phyloP scores from a whole-genome alignment of 768 basidiomycete genomes.

The Phylloporus sp. region DNA sequence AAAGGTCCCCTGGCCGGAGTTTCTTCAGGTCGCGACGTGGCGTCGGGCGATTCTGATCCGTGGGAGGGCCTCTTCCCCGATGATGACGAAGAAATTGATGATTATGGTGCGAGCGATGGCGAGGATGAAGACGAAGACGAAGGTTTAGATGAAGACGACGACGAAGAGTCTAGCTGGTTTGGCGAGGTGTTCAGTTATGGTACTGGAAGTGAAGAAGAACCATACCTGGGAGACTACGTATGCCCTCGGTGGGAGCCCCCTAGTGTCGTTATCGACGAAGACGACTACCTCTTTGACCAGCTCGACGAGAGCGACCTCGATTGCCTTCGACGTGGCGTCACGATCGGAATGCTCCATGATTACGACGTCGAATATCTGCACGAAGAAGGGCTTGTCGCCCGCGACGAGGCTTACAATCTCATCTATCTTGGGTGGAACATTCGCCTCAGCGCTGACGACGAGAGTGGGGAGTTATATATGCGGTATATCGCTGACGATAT shows the following conservation, averaged over 20 bases:
- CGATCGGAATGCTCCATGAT: slow-evolving; percentile 50
- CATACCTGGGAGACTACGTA: slow-evolving; percentile 39
- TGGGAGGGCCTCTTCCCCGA: slow-evolving; percentile 67
- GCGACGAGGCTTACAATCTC: slow-evolving; percentile 38
- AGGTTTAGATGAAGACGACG: slow-evolving; percentile 28
- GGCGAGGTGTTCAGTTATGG: slow-evolving; percentile 35
- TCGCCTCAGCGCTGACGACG: slow-evolving; percentile 38
- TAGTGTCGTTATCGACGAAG: slow-evolving; percentile 30
- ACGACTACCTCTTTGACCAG: slow-evolving; percentile 34
- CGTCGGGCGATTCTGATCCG: slow-evolving; percentile 48
- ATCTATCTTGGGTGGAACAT: slow-evolving; percentile 72
- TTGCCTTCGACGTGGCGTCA: slow-evolving; percentile 57
- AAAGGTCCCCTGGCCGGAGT: slow-evolving; percentile 27
- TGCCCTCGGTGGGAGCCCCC: slow-evolving; percentile 59
- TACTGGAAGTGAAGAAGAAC: slow-evolving; percentile 31
- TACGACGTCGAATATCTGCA: slow-evolving; percentile 55
- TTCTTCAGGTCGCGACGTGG: slow-evolving; percentile 22
- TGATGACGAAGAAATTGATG: slow-evolving; percentile 40
- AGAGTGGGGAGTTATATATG: slow-evolving; percentile 38
- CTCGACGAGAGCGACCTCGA: slow-evolving; percentile 32
- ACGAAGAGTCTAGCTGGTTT: slow-evolving; percentile 29
- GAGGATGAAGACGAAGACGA: slow-evolving; percentile 24
- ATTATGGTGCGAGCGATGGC: slow-evolving; percentile 24
- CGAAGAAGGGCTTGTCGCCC: slow-evolving; percentile 47
- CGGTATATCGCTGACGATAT: slow-evolving; percentile 39